Evolutionary conservation across 345 rosid genomes (phyloP).

Genomic region (Physaria fendleri): DNA sequence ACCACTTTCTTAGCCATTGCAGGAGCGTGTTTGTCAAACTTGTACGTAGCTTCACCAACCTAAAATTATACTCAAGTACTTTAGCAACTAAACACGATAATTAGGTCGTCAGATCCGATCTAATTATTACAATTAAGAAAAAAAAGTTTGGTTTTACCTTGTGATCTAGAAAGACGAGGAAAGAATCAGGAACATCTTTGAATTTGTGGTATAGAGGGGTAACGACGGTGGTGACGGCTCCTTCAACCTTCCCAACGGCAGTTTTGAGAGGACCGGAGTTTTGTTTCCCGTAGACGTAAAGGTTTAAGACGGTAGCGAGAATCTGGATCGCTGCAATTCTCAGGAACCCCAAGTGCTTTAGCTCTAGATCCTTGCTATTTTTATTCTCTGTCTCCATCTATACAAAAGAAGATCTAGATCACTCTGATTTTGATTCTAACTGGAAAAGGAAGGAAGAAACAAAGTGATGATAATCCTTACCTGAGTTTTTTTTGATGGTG

Average conservation of each 20-base stretch:
- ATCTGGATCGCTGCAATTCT: conserved; percentile 53
- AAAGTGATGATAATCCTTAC: neutral
- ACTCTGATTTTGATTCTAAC: neutral
- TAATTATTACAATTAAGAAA: neutral
- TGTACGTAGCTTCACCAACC: conserved; percentile 55
- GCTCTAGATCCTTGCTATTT: conserved; percentile 34
- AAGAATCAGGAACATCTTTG: conserved; percentile 55
- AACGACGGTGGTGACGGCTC: conserved; percentile 53
- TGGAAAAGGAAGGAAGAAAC: neutral
- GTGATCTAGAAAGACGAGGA: conserved; percentile 61
- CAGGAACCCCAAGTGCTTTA: conserved; percentile 67
- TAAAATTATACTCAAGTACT: conserved; percentile 30
- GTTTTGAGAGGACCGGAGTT: conserved; percentile 77
- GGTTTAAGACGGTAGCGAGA: conserved; percentile 41
- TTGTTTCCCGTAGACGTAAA: conserved; percentile 66
- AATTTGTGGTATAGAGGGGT: conserved; percentile 59
- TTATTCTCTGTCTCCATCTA: conserved; percentile 41
- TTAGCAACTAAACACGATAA: neutral
- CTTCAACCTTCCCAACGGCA: conserved; percentile 60
- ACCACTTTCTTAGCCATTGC: conserved; percentile 48
- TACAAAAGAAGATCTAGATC: neutral
- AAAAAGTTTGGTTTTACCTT: conserved; percentile 40
- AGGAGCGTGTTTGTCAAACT: conserved; percentile 75
- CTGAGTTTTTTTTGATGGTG: neutral
- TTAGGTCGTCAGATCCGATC: neutral